Percentiles rank a stretch among this genome's conserved stretches.
These are phyloP conservation scores for Lentinula raphanica DNA, from an alignment of 768 basidiomycete species.

Conservation along the genomic window DNA sequence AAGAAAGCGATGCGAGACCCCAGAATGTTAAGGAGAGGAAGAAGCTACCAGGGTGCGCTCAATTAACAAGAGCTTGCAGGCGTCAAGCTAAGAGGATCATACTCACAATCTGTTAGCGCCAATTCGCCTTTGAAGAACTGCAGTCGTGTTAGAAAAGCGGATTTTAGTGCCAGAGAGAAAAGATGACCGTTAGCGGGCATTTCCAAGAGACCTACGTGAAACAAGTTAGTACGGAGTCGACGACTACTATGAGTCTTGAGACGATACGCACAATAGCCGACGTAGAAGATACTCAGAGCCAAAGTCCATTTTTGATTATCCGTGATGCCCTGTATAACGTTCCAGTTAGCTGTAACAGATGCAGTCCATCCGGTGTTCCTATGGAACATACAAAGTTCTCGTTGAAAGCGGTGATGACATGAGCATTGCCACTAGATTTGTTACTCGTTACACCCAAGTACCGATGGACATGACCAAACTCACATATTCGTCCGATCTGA, in stretches of 20 bases:
- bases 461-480: background rate
- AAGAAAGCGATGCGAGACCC: slow-evolving; percentile 48
- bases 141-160: background rate
- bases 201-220: slow-evolving; percentile 41
- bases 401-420: slow-evolving; percentile 48
- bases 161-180: background rate
- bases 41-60: slow-evolving; percentile 38
- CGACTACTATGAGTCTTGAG: background rate
- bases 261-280: slow-evolving; percentile 45
- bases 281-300: slow-evolving; percentile 54
- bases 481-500: slow-evolving; percentile 56
- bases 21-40: slow-evolving; percentile 49
- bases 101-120: slow-evolving; percentile 54
- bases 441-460: background rate
- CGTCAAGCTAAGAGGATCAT: background rate
- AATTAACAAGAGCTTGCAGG: too few species aligned
- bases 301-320: slow-evolving; percentile 53
- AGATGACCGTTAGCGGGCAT: slow-evolving; percentile 49
- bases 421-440: slow-evolving; percentile 46
- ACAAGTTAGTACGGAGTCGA: background rate
- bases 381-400: slow-evolving; percentile 38
- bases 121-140: slow-evolving; percentile 52
- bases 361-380: background rate
- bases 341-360: background rate
- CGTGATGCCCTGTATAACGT: slow-evolving; percentile 36